These are phyloP conservation scores for Nakaseomyces nivariensis DNA, from an alignment of 1,139 yeast species.

Conservation along the genomic window DNA sequence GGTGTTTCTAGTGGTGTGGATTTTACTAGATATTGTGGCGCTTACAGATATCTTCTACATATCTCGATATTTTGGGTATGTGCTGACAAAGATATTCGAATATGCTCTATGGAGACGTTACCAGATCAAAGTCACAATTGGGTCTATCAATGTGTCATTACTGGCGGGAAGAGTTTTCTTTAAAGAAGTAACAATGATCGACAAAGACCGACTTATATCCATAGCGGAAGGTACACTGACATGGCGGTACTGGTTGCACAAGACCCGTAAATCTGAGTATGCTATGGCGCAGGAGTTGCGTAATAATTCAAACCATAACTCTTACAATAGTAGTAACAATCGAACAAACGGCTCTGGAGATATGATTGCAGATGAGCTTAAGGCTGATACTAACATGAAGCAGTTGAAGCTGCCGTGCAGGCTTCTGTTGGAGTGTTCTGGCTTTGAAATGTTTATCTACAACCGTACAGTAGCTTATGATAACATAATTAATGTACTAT, in stretches of 20 bases:
- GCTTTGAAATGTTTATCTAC: slow-evolving; percentile 72
- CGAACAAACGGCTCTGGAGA: neutral
- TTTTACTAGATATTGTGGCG: slow-evolving; percentile 52
- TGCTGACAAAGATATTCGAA: slow-evolving; percentile 43
- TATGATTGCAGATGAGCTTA: slow-evolving; percentile 18
- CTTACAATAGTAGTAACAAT: neutral
- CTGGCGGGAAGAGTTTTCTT: slow-evolving; percentile 77
- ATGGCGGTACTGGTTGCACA: slow-evolving; percentile 82
- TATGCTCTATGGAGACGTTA: slow-evolving; percentile 54
- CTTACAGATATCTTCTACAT: slow-evolving; percentile 65
- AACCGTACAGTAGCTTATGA: slow-evolving; percentile 75
- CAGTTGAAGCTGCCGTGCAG: slow-evolving; percentile 51
- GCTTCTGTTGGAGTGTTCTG: slow-evolving; percentile 52
- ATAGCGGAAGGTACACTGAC: slow-evolving; percentile 64
- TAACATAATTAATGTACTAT: slow-evolving; percentile 41
- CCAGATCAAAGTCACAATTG: slow-evolving; percentile 51
- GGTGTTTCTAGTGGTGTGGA: slow-evolving; percentile 82
- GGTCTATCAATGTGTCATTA: slow-evolving; percentile 63
- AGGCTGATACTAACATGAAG: slow-evolving; percentile 31
- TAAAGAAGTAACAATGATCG: slow-evolving; percentile 62
- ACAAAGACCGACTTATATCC: slow-evolving; percentile 60
- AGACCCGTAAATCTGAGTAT: slow-evolving; percentile 41
- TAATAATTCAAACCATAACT: slow-evolving; percentile 12
- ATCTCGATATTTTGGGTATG: slow-evolving; percentile 60
- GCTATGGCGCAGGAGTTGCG: slow-evolving; percentile 4